Evolutionary conservation across 352 stramenopile genomes (phyloP).

Genomic region (Pythium utonaiense): DNA sequence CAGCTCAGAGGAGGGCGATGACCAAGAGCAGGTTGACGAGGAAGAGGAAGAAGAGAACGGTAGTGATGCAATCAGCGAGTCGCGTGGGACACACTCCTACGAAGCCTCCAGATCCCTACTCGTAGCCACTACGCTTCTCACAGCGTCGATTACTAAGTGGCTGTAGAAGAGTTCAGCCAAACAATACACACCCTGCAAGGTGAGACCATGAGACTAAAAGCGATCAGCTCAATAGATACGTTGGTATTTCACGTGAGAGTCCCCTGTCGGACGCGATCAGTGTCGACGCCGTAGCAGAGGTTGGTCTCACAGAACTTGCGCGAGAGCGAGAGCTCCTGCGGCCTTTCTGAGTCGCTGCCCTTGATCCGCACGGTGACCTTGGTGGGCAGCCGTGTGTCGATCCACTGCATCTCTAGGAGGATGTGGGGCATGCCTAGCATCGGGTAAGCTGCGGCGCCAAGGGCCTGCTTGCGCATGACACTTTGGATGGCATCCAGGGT

Average conservation of each 20-base stretch:
- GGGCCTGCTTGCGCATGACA: conserved; percentile 42
- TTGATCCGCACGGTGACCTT: conserved; percentile 40
- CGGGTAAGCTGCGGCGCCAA: conserved; percentile 34
- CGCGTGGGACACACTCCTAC: not conserved
- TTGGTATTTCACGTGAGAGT: not conserved
- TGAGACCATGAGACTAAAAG: not conserved
- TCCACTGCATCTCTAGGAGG: conserved; percentile 54
- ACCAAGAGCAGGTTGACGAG: not conserved
- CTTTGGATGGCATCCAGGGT: conserved; percentile 43
- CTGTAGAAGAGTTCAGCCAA: not conserved
- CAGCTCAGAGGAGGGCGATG: not conserved
- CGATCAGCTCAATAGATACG: not conserved
- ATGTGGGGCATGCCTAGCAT: conserved; percentile 47
- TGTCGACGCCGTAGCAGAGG: conserved; percentile 22
- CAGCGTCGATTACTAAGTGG: not conserved
- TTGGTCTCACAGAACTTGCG: conserved; percentile 28
- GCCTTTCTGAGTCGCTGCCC: conserved; percentile 1
- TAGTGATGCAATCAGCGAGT: not conserved
- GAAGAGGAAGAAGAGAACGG: not conserved
- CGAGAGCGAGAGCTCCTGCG: conserved; percentile 20
- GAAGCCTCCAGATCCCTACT: not conserved
- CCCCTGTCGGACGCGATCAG: conserved; percentile 5
- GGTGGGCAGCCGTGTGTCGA: conserved; percentile 57
- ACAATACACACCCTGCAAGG: not conserved
- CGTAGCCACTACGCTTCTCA: not conserved